Percentiles rank a stretch among this genome's conserved stretches.
Evolutionary conservation across 2,329 filamentous ascomycete species (phyloP).

Genomic region (Stagonosporopsis vannaccii): DNA sequence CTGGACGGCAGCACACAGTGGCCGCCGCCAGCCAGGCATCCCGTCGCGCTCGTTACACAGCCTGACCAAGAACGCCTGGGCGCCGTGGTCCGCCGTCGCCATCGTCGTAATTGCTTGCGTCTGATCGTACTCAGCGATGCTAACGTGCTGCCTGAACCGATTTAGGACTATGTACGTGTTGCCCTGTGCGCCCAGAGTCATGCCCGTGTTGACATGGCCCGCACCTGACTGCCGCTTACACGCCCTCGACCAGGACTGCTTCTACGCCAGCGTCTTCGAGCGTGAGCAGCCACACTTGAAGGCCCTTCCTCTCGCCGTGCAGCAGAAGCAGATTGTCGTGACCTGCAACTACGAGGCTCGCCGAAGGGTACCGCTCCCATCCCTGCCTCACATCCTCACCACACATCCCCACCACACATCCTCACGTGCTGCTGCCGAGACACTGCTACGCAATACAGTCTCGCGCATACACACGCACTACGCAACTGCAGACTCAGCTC

Average conservation of each 20-base stretch:
- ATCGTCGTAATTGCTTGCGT: constrained; percentile 25
- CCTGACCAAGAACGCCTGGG: constrained; percentile 22
- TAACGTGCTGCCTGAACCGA: constrained; percentile 32
- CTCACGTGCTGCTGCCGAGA: constrained; percentile 5
- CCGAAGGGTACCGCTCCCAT: constrained; percentile 56
- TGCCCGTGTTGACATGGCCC: constrained; percentile 7
- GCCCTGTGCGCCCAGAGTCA: constrained; percentile 15
- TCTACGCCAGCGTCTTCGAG: constrained; percentile 92
- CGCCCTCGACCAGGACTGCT: constrained; percentile 77
- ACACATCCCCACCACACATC: neutral
- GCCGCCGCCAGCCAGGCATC: constrained; percentile 17
- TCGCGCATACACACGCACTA: constrained; percentile 2
- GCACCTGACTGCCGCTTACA: constrained; percentile 26
- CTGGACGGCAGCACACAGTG: neutral
- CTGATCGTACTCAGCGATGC: constrained; percentile 20
- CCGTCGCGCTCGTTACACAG: constrained; percentile 27
- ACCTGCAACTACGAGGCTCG: constrained; percentile 85
- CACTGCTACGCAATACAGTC: constrained; percentile 6
- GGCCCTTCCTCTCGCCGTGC: constrained; percentile 77
- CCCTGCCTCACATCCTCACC: neutral
- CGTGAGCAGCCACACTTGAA: constrained; percentile 77
- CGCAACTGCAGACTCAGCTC: neutral
- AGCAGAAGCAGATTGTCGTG: constrained; percentile 85
- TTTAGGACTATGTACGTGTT: constrained; percentile 42
- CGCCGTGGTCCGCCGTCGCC: constrained; percentile 17